These are phyloP conservation scores for Suillus clintonianus DNA, from an alignment of 768 basidiomycete species.

Conservation along the genomic window DNA sequence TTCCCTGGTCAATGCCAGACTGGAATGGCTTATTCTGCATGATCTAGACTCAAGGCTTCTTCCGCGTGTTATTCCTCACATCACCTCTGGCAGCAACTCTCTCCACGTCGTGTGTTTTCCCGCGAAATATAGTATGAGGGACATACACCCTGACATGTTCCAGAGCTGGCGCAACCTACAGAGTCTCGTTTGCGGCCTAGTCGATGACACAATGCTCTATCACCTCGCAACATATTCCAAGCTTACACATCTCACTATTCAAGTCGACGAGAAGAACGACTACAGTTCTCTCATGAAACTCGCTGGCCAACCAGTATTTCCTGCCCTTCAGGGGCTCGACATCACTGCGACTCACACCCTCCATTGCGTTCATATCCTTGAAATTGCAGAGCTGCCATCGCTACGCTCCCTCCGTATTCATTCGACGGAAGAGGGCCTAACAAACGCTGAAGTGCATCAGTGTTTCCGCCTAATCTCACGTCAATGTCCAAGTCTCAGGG, in stretches of 20 bases:
- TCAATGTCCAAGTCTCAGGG: not conserved
- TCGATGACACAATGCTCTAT: constrained; percentile 1
- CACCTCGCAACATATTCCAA: not conserved
- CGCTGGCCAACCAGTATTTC: not conserved
- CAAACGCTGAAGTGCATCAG: not conserved
- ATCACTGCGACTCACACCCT: not conserved
- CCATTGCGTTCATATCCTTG: not conserved
- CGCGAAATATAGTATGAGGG: not conserved
- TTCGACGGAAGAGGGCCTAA: not conserved
- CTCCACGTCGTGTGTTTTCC: not conserved
- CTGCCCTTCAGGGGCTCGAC: not conserved
- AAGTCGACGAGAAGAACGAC: not conserved
- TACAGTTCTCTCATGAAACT: not conserved
- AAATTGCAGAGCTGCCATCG: not conserved
- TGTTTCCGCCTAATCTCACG: not conserved
- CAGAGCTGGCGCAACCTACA: not conserved
- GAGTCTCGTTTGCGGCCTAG: not conserved
- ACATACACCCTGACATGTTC: not conserved
- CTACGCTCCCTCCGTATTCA: not conserved
- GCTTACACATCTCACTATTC: not conserved
- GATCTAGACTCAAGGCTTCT: not conserved
- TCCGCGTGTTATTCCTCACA: not conserved
- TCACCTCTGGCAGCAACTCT: not conserved
- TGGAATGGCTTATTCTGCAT: not conserved
- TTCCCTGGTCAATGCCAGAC: not conserved